These are phyloP conservation scores for Sordariomycetes sp. DNA, from an alignment of 2,329 filamentous ascomycete species.

Conservation along the genomic window DNA sequence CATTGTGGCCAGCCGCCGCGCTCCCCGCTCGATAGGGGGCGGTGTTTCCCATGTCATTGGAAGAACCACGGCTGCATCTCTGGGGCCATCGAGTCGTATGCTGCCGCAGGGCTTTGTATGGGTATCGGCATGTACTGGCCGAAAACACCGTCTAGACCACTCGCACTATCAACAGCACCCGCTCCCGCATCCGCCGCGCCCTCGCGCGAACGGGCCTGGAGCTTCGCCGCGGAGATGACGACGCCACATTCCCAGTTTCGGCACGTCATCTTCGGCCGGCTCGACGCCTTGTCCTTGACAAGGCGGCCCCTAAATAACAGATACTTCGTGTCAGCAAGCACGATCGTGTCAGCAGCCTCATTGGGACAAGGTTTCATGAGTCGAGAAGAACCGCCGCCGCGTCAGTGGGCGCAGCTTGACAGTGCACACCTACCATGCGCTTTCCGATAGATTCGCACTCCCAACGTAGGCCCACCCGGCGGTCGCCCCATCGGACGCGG, in stretches of 20 bases:
- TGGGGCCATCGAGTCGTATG: neutral
- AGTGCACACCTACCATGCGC: constrained; percentile 57
- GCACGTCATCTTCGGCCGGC: constrained; percentile 62
- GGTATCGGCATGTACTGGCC: constrained; percentile 1
- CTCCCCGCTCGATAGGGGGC: neutral
- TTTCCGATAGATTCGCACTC: constrained; percentile 84
- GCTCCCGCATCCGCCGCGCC: neutral
- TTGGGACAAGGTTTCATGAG: neutral
- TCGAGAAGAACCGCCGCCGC: neutral
- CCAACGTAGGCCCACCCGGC: constrained; percentile 73
- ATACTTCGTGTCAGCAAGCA: neutral
- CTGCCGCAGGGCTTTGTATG: neutral
- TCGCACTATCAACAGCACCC: neutral
- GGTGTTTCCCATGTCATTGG: neutral
- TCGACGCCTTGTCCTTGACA: constrained; percentile 50
- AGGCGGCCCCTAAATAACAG: constrained; percentile 54
- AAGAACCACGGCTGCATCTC: constrained; percentile 1
- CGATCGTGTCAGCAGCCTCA: neutral
- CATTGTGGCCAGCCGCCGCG: neutral
- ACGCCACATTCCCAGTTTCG: constrained; percentile 97
- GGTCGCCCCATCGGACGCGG: constrained; percentile 9
- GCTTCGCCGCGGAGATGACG: constrained; percentile 43
- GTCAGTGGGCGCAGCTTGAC: neutral
- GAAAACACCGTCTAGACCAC: neutral
- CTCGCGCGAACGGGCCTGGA: constrained; percentile 3